Base-by-base conservation (phyloP, 352 stramenopile species). In the Pythium aphanidermatum region DNA sequence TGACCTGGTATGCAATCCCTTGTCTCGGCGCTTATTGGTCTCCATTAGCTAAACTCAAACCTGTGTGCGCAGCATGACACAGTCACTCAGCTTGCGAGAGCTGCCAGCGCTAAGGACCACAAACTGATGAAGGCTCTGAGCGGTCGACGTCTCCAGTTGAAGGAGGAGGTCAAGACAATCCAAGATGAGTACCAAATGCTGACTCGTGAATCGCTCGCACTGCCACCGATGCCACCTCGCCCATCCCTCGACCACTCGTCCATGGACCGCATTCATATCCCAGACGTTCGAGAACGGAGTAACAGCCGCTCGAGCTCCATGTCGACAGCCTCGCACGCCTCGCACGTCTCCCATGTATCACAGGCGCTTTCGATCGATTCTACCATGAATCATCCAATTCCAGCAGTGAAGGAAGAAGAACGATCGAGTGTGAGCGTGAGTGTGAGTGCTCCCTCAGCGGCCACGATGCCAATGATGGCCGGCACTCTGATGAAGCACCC, bases 401-500 rank as follows among this genome's bases (percentile, higher is more conserved):
- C 36, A 0, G 8, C 36, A 13, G n/a, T 36, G 2, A 17, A 46
- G 46, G 12, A 61, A 49, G 36, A 51, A 59, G 13, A 21, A 8
- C 19, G 46, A 28, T 5, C 28, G 11, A 23, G 19, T n/a, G n/a
- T n/a, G n/a, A n/a, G n/a, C n/a, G n/a, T n/a, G n/a, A n/a, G n/a
- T n/a, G n/a, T 26, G 20, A 10, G 16, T 23, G 27, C 7, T 26
- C 17, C 17, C 17, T 12, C 33, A 2, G 19, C 9, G 9, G 20
- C 20, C 12, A 54, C 20, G 6, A 49, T 85, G 51, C 78, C 75
- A 17, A 51, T 41, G 3, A 68, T 76, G 41, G 69, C 58, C 29
- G 80, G 80, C 2, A 54, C 73, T 29, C 51, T 92, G 32, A 76
- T 80, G 45, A 92, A 92, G 41, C 75, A 89, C 40, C 70, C 80